These are phyloP conservation scores for Scytalidium lignicola DNA, from an alignment of 2,329 filamentous ascomycete species.

Conservation along the genomic window DNA sequence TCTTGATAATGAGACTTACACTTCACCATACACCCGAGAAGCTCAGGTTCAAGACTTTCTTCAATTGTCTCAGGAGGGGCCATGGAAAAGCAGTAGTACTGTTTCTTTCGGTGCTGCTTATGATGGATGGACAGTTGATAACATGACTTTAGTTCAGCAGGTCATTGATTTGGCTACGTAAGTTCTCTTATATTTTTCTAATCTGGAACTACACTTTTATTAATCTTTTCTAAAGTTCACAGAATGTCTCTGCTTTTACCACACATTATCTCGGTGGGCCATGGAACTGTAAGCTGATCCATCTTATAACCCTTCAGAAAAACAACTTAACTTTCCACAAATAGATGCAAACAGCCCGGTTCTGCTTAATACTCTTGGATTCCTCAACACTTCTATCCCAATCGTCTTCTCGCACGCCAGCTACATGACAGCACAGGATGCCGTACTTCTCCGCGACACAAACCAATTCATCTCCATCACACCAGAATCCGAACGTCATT, in stretches of 20 bases:
- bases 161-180: neutral
- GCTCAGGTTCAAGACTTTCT: neutral
- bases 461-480: slow-evolving; percentile 37
- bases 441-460: slow-evolving; percentile 27
- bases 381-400: slow-evolving; percentile 40
- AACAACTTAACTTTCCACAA: slow-evolving; percentile 10
- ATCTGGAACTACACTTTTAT: slow-evolving; percentile 14
- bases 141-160: slow-evolving; percentile 6
- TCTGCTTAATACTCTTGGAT: slow-evolving; percentile 16
- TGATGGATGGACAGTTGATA: slow-evolving; percentile 30
- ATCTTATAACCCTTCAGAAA: no score
- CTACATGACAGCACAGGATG: slow-evolving; percentile 28
- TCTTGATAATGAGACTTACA: no score
- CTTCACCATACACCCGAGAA: neutral
- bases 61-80: neutral
- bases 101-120: slow-evolving; percentile 35
- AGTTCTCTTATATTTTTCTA: neutral
- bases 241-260: slow-evolving; percentile 41
- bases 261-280: slow-evolving; percentile 25
- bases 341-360: neutral
- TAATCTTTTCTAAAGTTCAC: slow-evolving; percentile 30
- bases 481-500: slow-evolving; percentile 45
- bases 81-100: neutral
- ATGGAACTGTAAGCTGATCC: slow-evolving; percentile 8
- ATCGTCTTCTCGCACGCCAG: slow-evolving; percentile 37